These are phyloP conservation scores for Diaporthe sp. DNA, from an alignment of 2,329 filamentous ascomycete species.

Conservation along the genomic window DNA sequence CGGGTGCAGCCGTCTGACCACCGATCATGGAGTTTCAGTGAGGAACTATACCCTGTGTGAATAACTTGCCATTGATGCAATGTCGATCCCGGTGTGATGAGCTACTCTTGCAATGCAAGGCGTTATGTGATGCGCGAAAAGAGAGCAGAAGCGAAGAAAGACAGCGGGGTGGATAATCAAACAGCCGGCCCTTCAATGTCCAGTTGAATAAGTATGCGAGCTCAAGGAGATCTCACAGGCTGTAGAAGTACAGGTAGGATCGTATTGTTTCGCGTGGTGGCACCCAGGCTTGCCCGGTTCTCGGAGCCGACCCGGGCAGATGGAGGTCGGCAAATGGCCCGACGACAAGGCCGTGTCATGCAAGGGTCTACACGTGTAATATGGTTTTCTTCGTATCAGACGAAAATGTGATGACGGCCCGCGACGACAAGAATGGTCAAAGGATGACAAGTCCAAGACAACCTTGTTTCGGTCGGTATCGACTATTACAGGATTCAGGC, in stretches of 20 bases:
- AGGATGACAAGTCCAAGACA: neutral
- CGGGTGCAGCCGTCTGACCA: conserved; percentile 26
- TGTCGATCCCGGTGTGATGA: conserved; percentile 32
- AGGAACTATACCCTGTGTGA: conserved; percentile 16
- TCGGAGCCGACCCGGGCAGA: conserved; percentile 14
- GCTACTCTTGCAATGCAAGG: conserved; percentile 14
- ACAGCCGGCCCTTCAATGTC: neutral
- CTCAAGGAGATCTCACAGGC: neutral
- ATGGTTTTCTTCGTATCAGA: neutral
- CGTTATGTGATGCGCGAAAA: neutral
- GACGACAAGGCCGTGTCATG: conserved; percentile 1
- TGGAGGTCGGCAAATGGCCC: conserved; percentile 5
- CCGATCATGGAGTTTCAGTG: conserved; percentile 20
- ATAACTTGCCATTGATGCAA: conserved; percentile 21
- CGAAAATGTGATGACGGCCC: neutral
- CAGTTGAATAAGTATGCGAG: neutral
- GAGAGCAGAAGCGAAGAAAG: neutral
- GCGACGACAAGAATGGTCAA: neutral
- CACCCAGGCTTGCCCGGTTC: neutral
- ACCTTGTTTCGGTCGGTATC: neutral
- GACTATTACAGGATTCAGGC: neutral
- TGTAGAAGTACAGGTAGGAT: neutral
- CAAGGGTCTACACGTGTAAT: neutral
- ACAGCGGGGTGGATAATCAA: neutral
- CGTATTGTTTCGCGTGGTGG: neutral